Conservation (phyloP, 208 protist species). For the Acanthamoeba culbertsoni region DNA sequence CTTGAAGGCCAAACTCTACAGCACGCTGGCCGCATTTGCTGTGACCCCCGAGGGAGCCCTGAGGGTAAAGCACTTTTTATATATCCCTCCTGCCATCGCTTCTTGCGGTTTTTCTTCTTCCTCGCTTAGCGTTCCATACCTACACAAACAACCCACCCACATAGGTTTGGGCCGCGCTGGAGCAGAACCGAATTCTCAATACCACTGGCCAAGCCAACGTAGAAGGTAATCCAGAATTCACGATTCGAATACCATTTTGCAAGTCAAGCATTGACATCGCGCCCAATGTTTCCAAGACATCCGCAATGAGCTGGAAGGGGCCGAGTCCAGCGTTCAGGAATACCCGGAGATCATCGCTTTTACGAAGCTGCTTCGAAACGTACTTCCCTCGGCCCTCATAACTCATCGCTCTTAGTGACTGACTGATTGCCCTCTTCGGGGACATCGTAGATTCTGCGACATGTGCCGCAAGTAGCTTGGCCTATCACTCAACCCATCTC, state of each 20-base stretch:
- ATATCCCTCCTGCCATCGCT: background rate
- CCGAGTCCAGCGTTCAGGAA: constrained; percentile 8
- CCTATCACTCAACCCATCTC: background rate
- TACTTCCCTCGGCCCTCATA: background rate
- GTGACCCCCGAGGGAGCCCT: background rate
- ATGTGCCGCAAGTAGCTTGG: background rate
- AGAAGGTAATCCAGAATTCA: background rate
- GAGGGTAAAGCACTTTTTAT: background rate
- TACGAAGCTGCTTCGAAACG: background rate
- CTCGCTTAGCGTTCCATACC: background rate
- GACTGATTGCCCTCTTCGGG: background rate
- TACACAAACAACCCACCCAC: background rate
- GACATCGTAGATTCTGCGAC: background rate
- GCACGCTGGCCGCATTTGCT: constrained; percentile 5
- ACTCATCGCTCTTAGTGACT: background rate
- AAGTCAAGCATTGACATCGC: too few species aligned
- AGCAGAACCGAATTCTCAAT: background rate
- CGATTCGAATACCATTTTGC: background rate
- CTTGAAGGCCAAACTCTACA: constrained; percentile 41
- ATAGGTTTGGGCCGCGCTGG: background rate
- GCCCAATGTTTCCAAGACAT: constrained; percentile 12
- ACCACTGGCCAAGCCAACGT: background rate
- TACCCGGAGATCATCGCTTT: constrained; percentile 46
- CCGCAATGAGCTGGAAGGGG: background rate
- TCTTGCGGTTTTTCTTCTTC: background rate